Conservation (phyloP, 1,284 basidiomycete species). For the Hymenochaete sp. region DNA sequence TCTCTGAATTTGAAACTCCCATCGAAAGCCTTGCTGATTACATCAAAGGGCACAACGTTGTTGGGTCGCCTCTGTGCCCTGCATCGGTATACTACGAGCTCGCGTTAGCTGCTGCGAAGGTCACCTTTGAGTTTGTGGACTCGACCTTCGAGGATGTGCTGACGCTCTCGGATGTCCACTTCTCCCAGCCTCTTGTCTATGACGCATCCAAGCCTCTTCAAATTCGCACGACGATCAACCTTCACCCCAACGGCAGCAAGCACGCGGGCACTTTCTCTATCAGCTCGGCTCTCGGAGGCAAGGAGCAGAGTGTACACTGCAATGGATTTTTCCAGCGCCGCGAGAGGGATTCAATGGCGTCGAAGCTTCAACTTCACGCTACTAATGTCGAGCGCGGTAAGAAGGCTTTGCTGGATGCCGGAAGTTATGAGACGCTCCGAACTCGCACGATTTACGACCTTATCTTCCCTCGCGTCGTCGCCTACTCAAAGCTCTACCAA, state of each 20-base stretch:
- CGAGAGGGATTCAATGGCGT: slow-evolving; percentile 25
- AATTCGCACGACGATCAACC: slow-evolving; percentile 35
- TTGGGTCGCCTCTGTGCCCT: slow-evolving; percentile 51
- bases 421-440: slow-evolving; percentile 39
- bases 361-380: slow-evolving; percentile 33
- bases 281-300: slow-evolving; percentile 29
- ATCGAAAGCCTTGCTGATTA: slow-evolving; percentile 35
- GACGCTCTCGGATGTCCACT: slow-evolving; percentile 37
- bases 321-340: slow-evolving; percentile 38
- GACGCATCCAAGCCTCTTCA: slow-evolving; percentile 25
- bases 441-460: slow-evolving; percentile 53
- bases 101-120: slow-evolving; percentile 33
- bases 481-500: slow-evolving; percentile 51
- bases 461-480: slow-evolving; percentile 59
- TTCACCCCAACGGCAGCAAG: slow-evolving; percentile 27
- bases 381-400: slow-evolving; percentile 32
- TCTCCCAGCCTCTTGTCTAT: slow-evolving; percentile 49
- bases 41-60: slow-evolving; percentile 54
- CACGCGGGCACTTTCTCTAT: slow-evolving; percentile 37
- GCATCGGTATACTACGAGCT: slow-evolving; percentile 61
- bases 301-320: slow-evolving; percentile 36
- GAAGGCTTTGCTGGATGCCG: slow-evolving; percentile 25
- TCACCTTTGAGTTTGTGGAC: slow-evolving; percentile 26
- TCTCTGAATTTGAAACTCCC: slow-evolving; percentile 46
- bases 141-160: slow-evolving; percentile 23